Base-by-base conservation (phyloP, 139 green algal genomes). In the Desmodesmus armatus region DNA sequence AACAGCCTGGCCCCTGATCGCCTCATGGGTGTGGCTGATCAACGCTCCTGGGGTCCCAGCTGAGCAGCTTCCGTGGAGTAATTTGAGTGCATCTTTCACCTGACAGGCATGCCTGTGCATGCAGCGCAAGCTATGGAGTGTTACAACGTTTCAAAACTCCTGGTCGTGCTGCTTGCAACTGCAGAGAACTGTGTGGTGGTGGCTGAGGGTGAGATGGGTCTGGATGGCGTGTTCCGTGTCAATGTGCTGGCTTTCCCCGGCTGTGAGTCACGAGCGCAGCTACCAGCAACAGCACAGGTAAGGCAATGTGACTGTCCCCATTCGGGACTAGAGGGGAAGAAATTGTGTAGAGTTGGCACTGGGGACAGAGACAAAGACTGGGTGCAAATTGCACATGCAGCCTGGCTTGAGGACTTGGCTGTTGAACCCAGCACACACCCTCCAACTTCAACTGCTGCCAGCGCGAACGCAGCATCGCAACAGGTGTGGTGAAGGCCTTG, bases 141-240 rank as follows among this genome's bases (percentile, higher is more conserved):
- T 23, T n/a, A 65, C 19, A 65, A 23, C 53, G 53, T 65, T 19
- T 23, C 53, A n/a, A n/a, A 23, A n/a, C 27, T 40, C 63, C 63
- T 78, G 25, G 35, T 29, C 27, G 37, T 41, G 72, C 67, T 82
- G 40, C 43, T 17, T 65, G 63, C n/a, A n/a, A n/a, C n/a, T n/a
- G n/a, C 87, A 90, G 95, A 98, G 72, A 98, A 98, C 87, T 96
- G 92, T 82, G 90, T 98, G 29, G 95, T 98, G 29, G 91, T 98
- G n/a, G 94, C 94, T 1, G 91, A 97, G 83, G 96, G 96, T 0
- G 84, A 92, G 69, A 83, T 98, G 66, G 72, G 84, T 58, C 73
- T 87, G 37, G 91, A 94, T 51, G 94, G 94, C 63, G 87, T 91
- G 3, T 97, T 98, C 87, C 85, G 93, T 67, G 92, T 90, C 2